Evolutionary conservation across 306 rosid species (phyloP), one percentile per base, ranked within the genome.

Genomic region (Betula pendula): DNA sequence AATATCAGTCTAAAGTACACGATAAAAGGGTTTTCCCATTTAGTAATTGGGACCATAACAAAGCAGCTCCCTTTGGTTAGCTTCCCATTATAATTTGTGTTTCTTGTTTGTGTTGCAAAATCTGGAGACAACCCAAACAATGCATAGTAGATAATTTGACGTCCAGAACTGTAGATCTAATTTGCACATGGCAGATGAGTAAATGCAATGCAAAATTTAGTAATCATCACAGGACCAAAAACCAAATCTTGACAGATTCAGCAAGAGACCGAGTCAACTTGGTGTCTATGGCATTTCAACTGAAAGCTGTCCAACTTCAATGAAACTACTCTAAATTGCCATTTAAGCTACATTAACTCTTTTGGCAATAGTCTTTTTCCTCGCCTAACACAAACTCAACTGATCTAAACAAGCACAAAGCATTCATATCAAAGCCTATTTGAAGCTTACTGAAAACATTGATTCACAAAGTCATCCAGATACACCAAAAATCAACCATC

Each of bases 231-330:
- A 38, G 10, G 48, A 38, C 70, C 48, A 40, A 65, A n/a, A 19
- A 17, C 22, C 70, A 38, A 65, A 65, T 65, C 48, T 35, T 60
- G 8, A n/a, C 70, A 35, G 70, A 65, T 65, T 35, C 25, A 65
- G 19, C 27, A 7, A 60, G 20, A 29, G 13, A 60, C 25, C n/a
- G 29, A 60, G 40, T 27, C 68, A 60, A 14, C n/a, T 10, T 60
- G 68, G 70, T 1, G 22, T 40, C 70, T n/a, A n/a, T 38, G 27
- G 24, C 47, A 65, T 65, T 38, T 65, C 48, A 9, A 65, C 27
- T 65, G 35, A 63, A 60, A 35, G 48, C 70, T 16, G n/a, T 8
- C 70, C 48, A 65, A 19, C 45, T 16, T 63, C 24, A 33, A 35
- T 17, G 47, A 60, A 56, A 8, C 70, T 2, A 35, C 47, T 63